These are phyloP conservation scores for Neltuma alba DNA, from an alignment of 306 rosid genomes.

Conservation along the genomic window DNA sequence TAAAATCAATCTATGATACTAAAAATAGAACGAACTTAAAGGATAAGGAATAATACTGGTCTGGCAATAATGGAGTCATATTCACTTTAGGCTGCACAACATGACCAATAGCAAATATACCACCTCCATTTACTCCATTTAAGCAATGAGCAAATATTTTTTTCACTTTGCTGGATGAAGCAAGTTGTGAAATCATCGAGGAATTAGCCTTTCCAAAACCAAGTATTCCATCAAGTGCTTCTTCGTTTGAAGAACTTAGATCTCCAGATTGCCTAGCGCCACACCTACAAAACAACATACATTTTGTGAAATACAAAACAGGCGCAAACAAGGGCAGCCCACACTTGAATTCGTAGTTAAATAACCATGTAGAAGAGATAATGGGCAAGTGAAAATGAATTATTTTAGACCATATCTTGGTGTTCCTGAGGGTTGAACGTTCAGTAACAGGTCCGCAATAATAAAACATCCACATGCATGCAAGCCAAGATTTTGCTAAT, in stretches of 20 bases:
- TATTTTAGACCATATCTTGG: neutral
- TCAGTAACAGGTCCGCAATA: slow-evolving; percentile 20
- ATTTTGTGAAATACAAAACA: slow-evolving; percentile 18
- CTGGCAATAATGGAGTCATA: slow-evolving; percentile 81
- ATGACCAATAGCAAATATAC: slow-evolving; percentile 96
- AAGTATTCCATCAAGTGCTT: slow-evolving; percentile 98
- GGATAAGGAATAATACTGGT: slow-evolving; percentile 60
- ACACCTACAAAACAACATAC: slow-evolving; percentile 62
- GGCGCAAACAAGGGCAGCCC: slow-evolving; percentile 24
- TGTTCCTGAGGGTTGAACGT: slow-evolving; percentile 16
- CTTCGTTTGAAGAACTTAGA: slow-evolving; percentile 68
- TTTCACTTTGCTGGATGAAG: slow-evolving; percentile 83
- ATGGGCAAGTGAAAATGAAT: neutral
- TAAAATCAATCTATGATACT: slow-evolving; percentile 1
- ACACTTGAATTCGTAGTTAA: slow-evolving; percentile 9
- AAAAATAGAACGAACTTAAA: slow-evolving; percentile 25
- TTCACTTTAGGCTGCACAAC: slow-evolving; percentile 96
- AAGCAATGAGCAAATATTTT: slow-evolving; percentile 99
- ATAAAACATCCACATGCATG: slow-evolving; percentile 24
- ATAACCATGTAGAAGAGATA: slow-evolving; percentile 18
- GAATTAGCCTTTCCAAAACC: slow-evolving; percentile 97
- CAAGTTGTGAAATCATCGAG: slow-evolving; percentile 93
- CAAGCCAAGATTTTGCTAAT: slow-evolving; percentile 12
- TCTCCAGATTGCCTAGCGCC: slow-evolving; percentile 96
- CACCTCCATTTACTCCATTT: slow-evolving; percentile 94